Evolutionary conservation across 495 filamentous ascomycete species (phyloP).

Genomic region (Rhizodiscina lignyota): DNA sequence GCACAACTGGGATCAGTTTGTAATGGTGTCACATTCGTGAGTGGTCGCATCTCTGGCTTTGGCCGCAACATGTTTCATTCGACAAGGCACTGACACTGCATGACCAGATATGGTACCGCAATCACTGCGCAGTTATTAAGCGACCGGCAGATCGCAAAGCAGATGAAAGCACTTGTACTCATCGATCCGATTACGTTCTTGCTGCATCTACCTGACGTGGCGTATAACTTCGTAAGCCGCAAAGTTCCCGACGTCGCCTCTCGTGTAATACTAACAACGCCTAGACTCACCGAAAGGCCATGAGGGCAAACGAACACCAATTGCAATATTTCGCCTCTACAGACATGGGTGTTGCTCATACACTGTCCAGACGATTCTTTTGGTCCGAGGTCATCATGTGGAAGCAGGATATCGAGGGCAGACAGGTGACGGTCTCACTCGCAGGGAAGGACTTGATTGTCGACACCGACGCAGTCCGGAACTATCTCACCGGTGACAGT

Average conservation of each 20-base stretch:
- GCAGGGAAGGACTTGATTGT: constrained; percentile 48
- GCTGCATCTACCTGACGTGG: constrained; percentile 49
- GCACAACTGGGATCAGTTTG: constrained; percentile 34
- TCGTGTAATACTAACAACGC: constrained; percentile 23
- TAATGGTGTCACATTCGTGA: constrained; percentile 42
- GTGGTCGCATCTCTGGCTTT: too few species aligned
- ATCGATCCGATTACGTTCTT: constrained; percentile 51
- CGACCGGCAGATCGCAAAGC: constrained; percentile 19
- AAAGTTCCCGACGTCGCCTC: neutral
- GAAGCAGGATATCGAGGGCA: constrained; percentile 37
- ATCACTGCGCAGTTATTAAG: constrained; percentile 46
- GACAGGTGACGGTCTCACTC: constrained; percentile 36
- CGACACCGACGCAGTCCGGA: constrained; percentile 36
- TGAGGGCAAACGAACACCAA: constrained; percentile 42
- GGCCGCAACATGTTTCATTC: too few species aligned
- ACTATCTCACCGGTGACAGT: constrained; percentile 30
- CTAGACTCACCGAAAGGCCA: constrained; percentile 32
- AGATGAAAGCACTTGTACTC: constrained; percentile 33
- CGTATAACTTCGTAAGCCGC: constrained; percentile 42
- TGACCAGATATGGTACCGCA: constrained; percentile 43
- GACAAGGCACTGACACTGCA: too few species aligned
- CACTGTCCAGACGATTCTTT: constrained; percentile 44
- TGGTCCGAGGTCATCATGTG: constrained; percentile 52
- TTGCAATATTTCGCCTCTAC: constrained; percentile 51
- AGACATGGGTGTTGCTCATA: constrained; percentile 44